Conservation (phyloP, 164 flowering plant species). For the Akebia trifoliata region DNA sequence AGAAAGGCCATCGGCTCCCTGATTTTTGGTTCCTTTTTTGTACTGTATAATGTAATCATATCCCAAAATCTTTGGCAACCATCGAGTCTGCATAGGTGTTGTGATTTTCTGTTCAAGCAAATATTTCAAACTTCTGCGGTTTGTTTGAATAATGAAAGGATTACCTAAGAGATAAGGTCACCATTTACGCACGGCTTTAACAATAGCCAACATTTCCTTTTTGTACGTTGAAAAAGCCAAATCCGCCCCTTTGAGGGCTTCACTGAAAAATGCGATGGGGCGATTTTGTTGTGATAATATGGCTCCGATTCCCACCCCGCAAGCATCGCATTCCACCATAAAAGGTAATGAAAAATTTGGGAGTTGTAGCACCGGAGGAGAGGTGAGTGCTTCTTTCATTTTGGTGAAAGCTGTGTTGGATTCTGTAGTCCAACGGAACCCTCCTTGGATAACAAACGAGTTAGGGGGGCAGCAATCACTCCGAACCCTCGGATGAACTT, state of each 20-base stretch:
- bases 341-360: neutral
- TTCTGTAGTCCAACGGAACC: conserved; percentile 2
- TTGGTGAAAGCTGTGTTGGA: neutral
- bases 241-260: neutral
- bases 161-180: neutral
- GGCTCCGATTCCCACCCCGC: neutral
- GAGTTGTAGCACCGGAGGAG: neutral
- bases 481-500: conserved; percentile 1
- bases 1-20: conserved; percentile 6
- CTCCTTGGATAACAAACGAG: neutral
- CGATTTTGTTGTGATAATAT: neutral
- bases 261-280: neutral
- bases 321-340: neutral
- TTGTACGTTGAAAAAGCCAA: neutral
- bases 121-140: conserved; percentile 14
- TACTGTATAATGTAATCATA: conserved; percentile 7
- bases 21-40: conserved; percentile 1
- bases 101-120: conserved; percentile 10
- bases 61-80: neutral
- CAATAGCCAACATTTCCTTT: conserved; percentile 11
- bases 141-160: neutral
- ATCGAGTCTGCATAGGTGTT: neutral
- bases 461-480: neutral
- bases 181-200: conserved; percentile 4
- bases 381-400: neutral